A percentile compares a stretch with the other conserved stretches of the same genome.
phyloP scores from a whole-genome alignment of 2,329 filamentous ascomycete species.

The Salinomyces thailandicus region DNA sequence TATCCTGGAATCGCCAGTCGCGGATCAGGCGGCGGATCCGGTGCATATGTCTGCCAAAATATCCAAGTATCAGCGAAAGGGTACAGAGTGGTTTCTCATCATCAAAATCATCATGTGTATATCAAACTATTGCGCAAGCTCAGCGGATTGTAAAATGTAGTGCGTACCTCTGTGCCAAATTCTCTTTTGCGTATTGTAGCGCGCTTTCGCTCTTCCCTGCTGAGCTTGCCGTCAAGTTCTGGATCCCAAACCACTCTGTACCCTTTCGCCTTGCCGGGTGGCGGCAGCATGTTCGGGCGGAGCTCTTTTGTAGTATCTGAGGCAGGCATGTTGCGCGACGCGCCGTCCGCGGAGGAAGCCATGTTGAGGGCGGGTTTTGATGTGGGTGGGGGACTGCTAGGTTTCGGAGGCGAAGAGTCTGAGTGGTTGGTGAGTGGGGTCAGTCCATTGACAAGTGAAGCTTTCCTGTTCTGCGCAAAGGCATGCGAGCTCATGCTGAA shows the following conservation, averaged over 20 bases:
- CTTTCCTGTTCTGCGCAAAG: conserved; percentile 46
- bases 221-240: conserved; percentile 48
- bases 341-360: conserved; percentile 15
- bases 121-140: conserved; percentile 27
- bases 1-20: conserved; percentile 60
- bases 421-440: conserved; percentile 54
- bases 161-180: conserved; percentile 33
- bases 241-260: conserved; percentile 54
- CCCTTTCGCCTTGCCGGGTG: conserved; percentile 44
- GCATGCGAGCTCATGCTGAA: conserved; percentile 49
- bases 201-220: conserved; percentile 45
- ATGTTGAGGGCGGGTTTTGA: conserved; percentile 18
- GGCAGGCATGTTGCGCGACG: conserved; percentile 14
- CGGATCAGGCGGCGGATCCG: conserved; percentile 71
- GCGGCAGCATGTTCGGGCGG: conserved; percentile 39
- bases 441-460: conserved; percentile 43
- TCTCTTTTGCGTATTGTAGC: conserved; percentile 25
- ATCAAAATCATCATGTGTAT: conserved; percentile 23
- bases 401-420: conserved; percentile 54
- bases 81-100: conserved; percentile 30
- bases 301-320: conserved; percentile 26
- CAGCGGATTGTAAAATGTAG: conserved; percentile 24
- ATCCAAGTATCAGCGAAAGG: conserved; percentile 28
- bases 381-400: conserved; percentile 39
- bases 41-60: conserved; percentile 46